These are phyloP conservation scores for Exophiala alcalophila DNA, from an alignment of 2,329 filamentous ascomycete species.

Conservation along the genomic window DNA sequence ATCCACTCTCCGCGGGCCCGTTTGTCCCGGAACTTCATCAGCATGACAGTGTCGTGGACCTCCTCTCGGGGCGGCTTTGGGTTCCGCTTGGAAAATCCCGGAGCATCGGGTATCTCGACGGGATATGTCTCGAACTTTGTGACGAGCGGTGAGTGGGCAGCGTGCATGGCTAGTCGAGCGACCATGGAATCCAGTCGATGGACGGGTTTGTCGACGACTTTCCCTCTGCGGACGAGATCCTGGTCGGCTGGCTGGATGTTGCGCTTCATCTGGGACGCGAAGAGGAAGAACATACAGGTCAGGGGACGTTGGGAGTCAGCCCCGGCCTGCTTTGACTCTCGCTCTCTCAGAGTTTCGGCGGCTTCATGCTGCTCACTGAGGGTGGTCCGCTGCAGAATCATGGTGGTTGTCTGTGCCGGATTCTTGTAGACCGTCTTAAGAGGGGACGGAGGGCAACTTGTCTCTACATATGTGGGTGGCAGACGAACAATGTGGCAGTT, in stretches of 20 bases:
- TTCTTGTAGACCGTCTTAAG: no score
- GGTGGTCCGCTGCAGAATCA: slow-evolving; percentile 14
- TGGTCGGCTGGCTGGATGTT: slow-evolving; percentile 28
- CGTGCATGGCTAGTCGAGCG: slow-evolving; percentile 30
- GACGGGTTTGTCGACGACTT: slow-evolving; percentile 11
- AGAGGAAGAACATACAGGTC: slow-evolving; percentile 34
- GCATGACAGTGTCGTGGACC: slow-evolving; percentile 32
- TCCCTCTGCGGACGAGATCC: slow-evolving; percentile 18
- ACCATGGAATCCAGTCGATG: slow-evolving; percentile 32
- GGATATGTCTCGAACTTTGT: slow-evolving; percentile 32
- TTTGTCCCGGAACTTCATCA: slow-evolving; percentile 32
- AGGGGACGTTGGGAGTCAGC: slow-evolving; percentile 19
- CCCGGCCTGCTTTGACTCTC: background rate
- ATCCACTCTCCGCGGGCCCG: slow-evolving; percentile 31
- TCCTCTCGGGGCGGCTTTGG: slow-evolving; percentile 24
- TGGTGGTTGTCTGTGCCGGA: slow-evolving; percentile 2
- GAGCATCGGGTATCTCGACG: slow-evolving; percentile 29
- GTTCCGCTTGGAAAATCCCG: slow-evolving; percentile 7
- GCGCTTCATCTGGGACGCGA: slow-evolving; percentile 32
- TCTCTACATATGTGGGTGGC: no score
- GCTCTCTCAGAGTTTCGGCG: background rate
- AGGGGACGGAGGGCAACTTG: background rate
- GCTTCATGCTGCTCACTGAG: slow-evolving; percentile 8
- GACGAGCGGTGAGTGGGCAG: slow-evolving; percentile 29
- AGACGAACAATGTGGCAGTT: no score